Conservation (phyloP, 2,329 filamentous ascomycete species). For the Madurella mycetomatis region DNA sequence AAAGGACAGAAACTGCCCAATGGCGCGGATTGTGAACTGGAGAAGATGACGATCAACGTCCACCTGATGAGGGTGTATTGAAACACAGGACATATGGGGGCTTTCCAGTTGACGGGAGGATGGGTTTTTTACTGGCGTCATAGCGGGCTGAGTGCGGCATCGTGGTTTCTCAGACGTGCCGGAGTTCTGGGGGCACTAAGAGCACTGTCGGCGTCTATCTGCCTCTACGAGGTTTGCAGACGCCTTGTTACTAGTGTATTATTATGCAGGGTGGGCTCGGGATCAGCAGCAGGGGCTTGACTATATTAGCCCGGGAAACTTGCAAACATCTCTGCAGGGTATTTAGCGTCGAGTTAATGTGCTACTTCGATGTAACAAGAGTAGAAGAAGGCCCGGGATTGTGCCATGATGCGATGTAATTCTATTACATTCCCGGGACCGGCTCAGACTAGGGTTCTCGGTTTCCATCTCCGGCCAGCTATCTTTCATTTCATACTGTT, state of each 20-base stretch:
- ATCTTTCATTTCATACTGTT: not conserved
- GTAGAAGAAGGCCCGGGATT: not conserved
- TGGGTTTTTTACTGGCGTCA: not conserved
- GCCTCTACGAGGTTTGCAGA: not conserved
- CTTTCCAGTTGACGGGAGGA: not conserved
- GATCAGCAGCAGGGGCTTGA: no score
- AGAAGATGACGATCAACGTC: slow-evolving; percentile 71
- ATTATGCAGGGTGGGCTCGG: not conserved
- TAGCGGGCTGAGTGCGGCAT: not conserved
- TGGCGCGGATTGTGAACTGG: slow-evolving; percentile 66
- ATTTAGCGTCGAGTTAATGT: no score
- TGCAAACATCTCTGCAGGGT: no score
- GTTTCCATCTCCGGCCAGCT: slow-evolving; percentile 1
- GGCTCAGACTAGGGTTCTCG: not conserved
- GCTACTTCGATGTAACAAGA: no score
- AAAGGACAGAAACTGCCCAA: slow-evolving; percentile 53
- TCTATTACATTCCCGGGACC: not conserved
- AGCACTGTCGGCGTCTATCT: not conserved
- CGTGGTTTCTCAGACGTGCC: not conserved
- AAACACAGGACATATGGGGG: not conserved
- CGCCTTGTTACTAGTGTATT: not conserved
- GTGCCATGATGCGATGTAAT: no score
- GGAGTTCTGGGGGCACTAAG: not conserved
- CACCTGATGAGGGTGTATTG: slow-evolving; percentile 56
- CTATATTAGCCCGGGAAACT: no score